These are phyloP conservation scores for Periconia macrospinosa DNA, from an alignment of 2,329 filamentous ascomycete genomes.

Conservation along the genomic window DNA sequence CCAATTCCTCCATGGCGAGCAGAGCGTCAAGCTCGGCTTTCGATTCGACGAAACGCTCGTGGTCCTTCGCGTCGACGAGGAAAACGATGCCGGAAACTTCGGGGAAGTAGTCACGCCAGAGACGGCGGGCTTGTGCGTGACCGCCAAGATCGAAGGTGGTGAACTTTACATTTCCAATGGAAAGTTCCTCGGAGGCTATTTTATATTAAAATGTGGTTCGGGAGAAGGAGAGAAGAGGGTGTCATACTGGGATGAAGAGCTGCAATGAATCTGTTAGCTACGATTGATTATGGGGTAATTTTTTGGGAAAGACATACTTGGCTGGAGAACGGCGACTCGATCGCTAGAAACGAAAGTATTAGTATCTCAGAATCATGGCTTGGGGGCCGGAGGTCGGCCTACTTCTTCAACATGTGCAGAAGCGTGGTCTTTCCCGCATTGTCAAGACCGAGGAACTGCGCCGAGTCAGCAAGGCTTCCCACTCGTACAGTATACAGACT, in stretches of 20 bases:
- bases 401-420: constrained; percentile 85
- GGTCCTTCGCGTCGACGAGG: constrained; percentile 95
- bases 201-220: background rate
- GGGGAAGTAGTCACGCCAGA: constrained; percentile 47
- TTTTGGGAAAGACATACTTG: constrained; percentile 18
- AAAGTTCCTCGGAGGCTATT: constrained; percentile 62
- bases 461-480: background rate
- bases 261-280: constrained; percentile 10
- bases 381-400: background rate
- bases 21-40: constrained; percentile 96
- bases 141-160: constrained; percentile 77
- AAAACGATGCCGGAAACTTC: constrained; percentile 78
- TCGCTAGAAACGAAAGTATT: constrained; percentile 65
- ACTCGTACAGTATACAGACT: constrained; percentile 47
- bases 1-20: constrained; percentile 93
- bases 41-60: constrained; percentile 89
- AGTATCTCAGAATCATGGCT: background rate
- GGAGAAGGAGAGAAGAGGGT: background rate
- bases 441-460: constrained; percentile 49
- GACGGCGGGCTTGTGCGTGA: constrained; percentile 44
- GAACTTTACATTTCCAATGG: constrained; percentile 68
- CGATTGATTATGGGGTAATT: background rate
- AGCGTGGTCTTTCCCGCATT: constrained; percentile 97
- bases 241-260: constrained; percentile 80
- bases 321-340: constrained; percentile 85